phyloP scores from a whole-genome alignment of 129 eudicot genomes.

The Centella asiatica region DNA sequence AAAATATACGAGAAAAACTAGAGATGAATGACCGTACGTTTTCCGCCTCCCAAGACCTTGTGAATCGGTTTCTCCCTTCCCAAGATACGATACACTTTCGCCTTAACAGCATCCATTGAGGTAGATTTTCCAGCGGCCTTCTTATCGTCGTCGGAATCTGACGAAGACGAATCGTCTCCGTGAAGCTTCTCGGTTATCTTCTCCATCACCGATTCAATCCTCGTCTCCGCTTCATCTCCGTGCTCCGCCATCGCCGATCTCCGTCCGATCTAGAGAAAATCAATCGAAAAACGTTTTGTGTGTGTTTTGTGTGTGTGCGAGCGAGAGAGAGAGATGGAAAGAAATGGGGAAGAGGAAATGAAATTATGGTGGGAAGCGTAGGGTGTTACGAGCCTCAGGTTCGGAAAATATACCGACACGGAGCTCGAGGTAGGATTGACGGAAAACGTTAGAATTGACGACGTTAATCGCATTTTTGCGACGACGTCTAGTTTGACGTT shows the following conservation, averaged over 20 bases:
- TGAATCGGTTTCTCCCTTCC: slow-evolving; percentile 66
- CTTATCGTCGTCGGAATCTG: slow-evolving; percentile 20
- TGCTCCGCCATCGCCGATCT: slow-evolving; percentile 10
- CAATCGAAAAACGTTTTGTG: too few species aligned
- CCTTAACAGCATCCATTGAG: slow-evolving; percentile 31
- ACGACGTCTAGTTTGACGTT: neutral
- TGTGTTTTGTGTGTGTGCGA: neutral
- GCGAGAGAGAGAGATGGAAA: neutral
- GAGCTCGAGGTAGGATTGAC: neutral
- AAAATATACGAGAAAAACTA: too few species aligned
- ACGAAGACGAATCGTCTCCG: slow-evolving; percentile 2
- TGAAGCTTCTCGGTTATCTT: slow-evolving; percentile 18
- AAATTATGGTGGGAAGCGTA: too few species aligned
- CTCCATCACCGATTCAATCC: slow-evolving; percentile 15
- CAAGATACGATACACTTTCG: slow-evolving; percentile 55
- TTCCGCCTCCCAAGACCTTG: slow-evolving; percentile 68
- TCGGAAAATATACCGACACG: too few species aligned
- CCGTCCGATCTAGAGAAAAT: neutral
- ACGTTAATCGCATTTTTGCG: neutral
- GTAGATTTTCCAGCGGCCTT: slow-evolving; percentile 29
- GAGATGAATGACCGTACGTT: slow-evolving; percentile 30
- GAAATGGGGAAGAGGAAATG: too few species aligned
- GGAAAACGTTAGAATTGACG: slow-evolving; percentile 1
- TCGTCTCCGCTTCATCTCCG: neutral
- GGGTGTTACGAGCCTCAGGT: neutral